A percentile compares a stretch with the other conserved stretches of the same genome.
Conservation (phyloP, 1,139 yeast species). For the Lodderomyces parapsilosis region DNA sequence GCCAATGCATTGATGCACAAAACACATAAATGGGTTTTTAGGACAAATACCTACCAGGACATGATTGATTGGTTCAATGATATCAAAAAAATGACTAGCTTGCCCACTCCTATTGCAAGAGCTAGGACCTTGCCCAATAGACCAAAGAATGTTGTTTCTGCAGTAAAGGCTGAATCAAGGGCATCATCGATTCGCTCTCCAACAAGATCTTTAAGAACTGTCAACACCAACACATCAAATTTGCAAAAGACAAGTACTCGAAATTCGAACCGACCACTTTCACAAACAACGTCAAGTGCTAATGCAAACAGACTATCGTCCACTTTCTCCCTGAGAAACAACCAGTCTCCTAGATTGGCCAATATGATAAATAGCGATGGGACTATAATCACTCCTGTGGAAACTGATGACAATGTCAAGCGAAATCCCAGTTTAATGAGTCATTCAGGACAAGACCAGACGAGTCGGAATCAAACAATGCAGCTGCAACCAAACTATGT, state of each 20-base stretch:
- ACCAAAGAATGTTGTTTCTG: conserved; percentile 12
- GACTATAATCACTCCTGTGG: conserved; percentile 46
- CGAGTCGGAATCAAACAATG: background rate
- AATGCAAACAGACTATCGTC: conserved; percentile 34
- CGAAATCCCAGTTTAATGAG: conserved; percentile 6
- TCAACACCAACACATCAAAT: conserved; percentile 18
- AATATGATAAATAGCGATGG: conserved; percentile 51
- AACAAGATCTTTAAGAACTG: conserved; percentile 26
- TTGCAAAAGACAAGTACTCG: conserved; percentile 3
- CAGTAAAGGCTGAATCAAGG: conserved; percentile 8
- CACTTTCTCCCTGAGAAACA: conserved; percentile 34
- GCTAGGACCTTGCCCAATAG: conserved; percentile 20
- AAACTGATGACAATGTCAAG: conserved; percentile 22
- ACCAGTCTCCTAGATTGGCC: conserved; percentile 35
- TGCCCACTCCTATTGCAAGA: conserved; percentile 57
- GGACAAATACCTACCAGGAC: conserved; percentile 73
- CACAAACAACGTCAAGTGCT: conserved; percentile 26
- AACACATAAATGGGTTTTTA: conserved; percentile 91
- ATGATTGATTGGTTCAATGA: conserved; percentile 88
- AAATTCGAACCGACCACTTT: conserved; percentile 19
- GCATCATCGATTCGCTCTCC: conserved; percentile 14
- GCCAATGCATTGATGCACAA: conserved; percentile 67
- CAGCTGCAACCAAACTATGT: conserved; percentile 10
- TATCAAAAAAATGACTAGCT: conserved; percentile 60
- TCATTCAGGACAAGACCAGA: conserved; percentile 1